Base-by-base conservation (phyloP, 257 asterid species). In the Lithospermum erythrorhizon region DNA sequence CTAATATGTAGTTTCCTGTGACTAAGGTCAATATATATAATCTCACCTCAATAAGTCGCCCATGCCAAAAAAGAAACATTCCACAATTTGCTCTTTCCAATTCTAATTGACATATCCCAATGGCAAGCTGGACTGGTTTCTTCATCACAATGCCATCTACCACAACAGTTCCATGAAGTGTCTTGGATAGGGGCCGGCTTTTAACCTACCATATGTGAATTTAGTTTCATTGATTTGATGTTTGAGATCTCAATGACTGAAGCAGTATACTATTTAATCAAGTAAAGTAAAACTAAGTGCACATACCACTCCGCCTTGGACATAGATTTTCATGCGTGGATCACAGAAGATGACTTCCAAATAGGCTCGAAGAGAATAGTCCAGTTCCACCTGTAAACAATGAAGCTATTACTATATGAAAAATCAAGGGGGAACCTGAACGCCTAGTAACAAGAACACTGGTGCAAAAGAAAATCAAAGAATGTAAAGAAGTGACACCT, bases 61-160 rank as follows among this genome's bases (percentile, higher is more conserved):
- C 96, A 70, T 82, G 94, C 96, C 96, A 87, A 68, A 81, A 87
- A 47, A 87, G 64, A 75, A 87, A 87, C 58, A 87, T 76, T 64
- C 96, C 96, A 71, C 94, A 82, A 61, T 87, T 87, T 59, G 81
- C 88, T 66, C 70, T 76, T 75, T 87, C 96, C 94, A 89, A 79
- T 59, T 85, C 96, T 66, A 78, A 30, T 67, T 87, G 96, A 79
- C 80, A 75, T 57, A 82, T 72, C 52, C 94, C 94, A 67, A 84
- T 82, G 32, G 66, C 81, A 61, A 87, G 83, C 19, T 76, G 76
- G 57, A 87, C 84, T 16, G 69, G 58, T 63, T 79, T 87, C 49
- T 75, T 81, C 84, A 79, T 69, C 22, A 84, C 76, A 52, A 4
- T 13, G 53, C 83, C 94, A 61, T 70, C 73, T 72, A 75, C 73